A percentile compares a stretch with the other conserved stretches of the same genome.
phyloP scores from a whole-genome alignment of 176 grass and related monocot genomes.

The Tillandsia leiboldiana region DNA sequence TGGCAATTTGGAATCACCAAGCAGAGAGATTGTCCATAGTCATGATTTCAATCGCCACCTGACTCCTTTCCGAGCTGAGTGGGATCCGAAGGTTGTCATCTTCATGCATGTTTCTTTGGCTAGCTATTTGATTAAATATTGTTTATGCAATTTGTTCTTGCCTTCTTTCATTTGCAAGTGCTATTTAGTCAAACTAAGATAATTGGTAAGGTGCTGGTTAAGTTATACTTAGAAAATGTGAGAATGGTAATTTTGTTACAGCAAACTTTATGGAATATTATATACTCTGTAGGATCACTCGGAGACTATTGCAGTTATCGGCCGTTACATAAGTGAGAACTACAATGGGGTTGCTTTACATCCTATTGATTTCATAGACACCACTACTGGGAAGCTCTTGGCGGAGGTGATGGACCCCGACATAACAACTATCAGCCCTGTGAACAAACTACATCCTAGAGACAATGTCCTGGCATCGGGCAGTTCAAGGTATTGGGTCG shows the following conservation, averaged over 20 bases:
- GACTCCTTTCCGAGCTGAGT: slow-evolving; percentile 93
- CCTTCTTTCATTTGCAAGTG: too few species aligned
- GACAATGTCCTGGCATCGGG: slow-evolving; percentile 73
- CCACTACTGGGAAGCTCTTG: slow-evolving; percentile 68
- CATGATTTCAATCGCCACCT: slow-evolving; percentile 97
- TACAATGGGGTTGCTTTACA: slow-evolving; percentile 82
- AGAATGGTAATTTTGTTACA: neutral
- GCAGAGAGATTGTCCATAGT: slow-evolving; percentile 95
- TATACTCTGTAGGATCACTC: slow-evolving; percentile 51
- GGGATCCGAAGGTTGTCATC: slow-evolving; percentile 78
- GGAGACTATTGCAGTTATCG: slow-evolving; percentile 75
- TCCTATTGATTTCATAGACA: slow-evolving; percentile 96
- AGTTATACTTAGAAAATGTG: too few species aligned
- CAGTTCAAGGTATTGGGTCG: slow-evolving; percentile 56
- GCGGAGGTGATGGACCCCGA: slow-evolving; percentile 78
- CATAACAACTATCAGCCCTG: slow-evolving; percentile 84
- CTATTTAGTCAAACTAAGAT: too few species aligned
- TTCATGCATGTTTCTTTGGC: neutral
- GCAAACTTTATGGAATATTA: slow-evolving; percentile 1
- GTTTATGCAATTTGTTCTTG: neutral
- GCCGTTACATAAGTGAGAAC: slow-evolving; percentile 94
- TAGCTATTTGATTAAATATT: neutral
- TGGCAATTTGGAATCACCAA: slow-evolving; percentile 63
- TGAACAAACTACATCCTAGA: slow-evolving; percentile 80
- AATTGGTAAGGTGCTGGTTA: too few species aligned